Conservation (phyloP, 73 alveolate genomes). For the Uronychia setigera region DNA sequence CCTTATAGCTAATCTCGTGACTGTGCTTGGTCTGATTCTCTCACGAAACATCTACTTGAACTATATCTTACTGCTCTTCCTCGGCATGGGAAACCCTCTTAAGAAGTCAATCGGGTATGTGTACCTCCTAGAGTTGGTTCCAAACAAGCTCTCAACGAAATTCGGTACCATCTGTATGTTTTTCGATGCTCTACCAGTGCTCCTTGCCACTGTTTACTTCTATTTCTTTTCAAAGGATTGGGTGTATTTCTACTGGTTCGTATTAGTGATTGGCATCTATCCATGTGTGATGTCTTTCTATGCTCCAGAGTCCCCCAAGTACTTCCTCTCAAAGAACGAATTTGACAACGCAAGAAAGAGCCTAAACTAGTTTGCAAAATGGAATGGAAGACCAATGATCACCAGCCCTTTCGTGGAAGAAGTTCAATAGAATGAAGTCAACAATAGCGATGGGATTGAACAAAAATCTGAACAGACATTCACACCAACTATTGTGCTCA, state of each 20-base stretch:
- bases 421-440: neutral
- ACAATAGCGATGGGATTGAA: neutral
- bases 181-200: slow-evolving; percentile 7
- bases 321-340: neutral
- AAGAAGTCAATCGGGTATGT: slow-evolving; percentile 30
- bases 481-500: neutral
- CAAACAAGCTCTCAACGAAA: slow-evolving; percentile 2
- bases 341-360: slow-evolving; percentile 11
- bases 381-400: neutral
- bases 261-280: neutral
- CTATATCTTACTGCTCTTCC: slow-evolving; percentile 7
- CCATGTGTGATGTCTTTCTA: neutral
- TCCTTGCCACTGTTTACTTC: slow-evolving; percentile 25
- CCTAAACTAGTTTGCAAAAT: slow-evolving; percentile 4
- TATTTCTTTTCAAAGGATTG: slow-evolving; percentile 25
- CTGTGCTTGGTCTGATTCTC: neutral
- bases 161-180: slow-evolving; percentile 16
- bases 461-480: neutral
- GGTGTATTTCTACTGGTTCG: slow-evolving; percentile 1
- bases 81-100: slow-evolving; percentile 5
- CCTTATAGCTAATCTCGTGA: neutral
- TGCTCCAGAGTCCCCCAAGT: slow-evolving; percentile 51
- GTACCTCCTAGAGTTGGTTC: slow-evolving; percentile 32
- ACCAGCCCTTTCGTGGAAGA: neutral
- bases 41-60: neutral